These are phyloP conservation scores for Fusarium sp. DNA, from an alignment of 2,329 filamentous ascomycete species.

Conservation along the genomic window DNA sequence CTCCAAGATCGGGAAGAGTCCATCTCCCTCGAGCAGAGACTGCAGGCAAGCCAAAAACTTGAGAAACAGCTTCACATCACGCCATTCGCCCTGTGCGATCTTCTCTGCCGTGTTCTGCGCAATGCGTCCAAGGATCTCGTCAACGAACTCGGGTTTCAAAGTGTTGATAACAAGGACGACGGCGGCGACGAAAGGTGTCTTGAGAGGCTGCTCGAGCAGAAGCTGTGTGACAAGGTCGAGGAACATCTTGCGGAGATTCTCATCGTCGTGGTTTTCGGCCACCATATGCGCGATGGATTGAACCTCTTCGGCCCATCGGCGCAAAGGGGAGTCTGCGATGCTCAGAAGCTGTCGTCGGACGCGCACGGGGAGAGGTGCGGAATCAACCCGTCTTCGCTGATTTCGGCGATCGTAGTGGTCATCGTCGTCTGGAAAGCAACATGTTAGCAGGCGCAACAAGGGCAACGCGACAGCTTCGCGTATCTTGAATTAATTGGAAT, in stretches of 20 bases:
- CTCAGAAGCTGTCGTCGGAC: constrained; percentile 82
- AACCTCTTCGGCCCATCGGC: constrained; percentile 82
- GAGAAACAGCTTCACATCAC: constrained; percentile 88
- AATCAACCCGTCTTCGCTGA: constrained; percentile 79
- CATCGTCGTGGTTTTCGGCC: constrained; percentile 86
- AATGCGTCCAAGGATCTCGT: constrained; percentile 74
- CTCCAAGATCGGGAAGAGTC: constrained; percentile 84
- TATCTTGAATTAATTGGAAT: background rate
- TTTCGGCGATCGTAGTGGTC: constrained; percentile 80
- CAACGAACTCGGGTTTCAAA: constrained; percentile 78
- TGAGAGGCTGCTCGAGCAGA: constrained; percentile 90
- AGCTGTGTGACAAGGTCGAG: constrained; percentile 80
- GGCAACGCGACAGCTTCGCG: constrained; percentile 22
- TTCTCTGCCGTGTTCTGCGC: constrained; percentile 72
- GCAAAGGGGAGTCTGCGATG: constrained; percentile 84
- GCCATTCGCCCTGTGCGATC: constrained; percentile 82
- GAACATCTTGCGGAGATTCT: constrained; percentile 79
- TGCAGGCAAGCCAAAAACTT: constrained; percentile 92
- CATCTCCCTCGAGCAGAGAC: constrained; percentile 81
- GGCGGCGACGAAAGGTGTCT: constrained; percentile 93
- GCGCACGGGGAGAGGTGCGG: constrained; percentile 73
- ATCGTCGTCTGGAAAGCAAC: constrained; percentile 66
- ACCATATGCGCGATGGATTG: constrained; percentile 79
- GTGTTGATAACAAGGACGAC: constrained; percentile 84
- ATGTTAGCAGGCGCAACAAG: constrained; percentile 34